phyloP scores from a whole-genome alignment of 345 rosid genomes.

The Linum trigynum region DNA sequence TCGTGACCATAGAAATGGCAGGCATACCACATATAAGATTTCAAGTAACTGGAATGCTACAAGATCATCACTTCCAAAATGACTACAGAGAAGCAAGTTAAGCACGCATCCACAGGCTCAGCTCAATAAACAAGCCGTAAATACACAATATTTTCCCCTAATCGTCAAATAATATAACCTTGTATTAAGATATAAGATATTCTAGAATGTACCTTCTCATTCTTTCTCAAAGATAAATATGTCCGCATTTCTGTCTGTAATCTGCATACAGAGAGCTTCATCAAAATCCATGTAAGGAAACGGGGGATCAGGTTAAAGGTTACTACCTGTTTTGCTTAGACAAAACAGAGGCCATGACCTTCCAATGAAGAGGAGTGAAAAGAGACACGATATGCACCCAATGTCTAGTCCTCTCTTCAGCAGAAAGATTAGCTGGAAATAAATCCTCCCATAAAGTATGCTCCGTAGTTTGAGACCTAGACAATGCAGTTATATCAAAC shows the following conservation, averaged over 20 bases:
- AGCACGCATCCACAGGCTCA: no score
- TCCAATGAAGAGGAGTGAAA: constrained; percentile 53
- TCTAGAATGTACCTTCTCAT: constrained; percentile 36
- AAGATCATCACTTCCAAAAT: not conserved
- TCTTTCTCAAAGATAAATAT: constrained; percentile 51
- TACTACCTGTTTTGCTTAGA: constrained; percentile 68
- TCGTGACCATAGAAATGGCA: not conserved
- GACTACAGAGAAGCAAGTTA: not conserved
- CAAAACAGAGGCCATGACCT: constrained; percentile 57
- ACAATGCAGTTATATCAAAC: constrained; percentile 8
- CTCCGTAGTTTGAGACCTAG: constrained; percentile 74
- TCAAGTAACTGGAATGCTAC: not conserved
- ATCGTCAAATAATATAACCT: not conserved
- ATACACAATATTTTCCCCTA: not conserved
- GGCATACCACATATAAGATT: not conserved
- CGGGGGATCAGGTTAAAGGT: not conserved
- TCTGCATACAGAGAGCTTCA: constrained; percentile 41
- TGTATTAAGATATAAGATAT: not conserved
- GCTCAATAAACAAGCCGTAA: not conserved
- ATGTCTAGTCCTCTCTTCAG: constrained; percentile 57
- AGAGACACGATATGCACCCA: constrained; percentile 74
- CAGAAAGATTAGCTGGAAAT: constrained; percentile 51
- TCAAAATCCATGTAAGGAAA: not conserved
- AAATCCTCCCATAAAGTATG: constrained; percentile 58
- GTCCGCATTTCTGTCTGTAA: constrained; percentile 61